Base-by-base conservation (phyloP, 345 rosid genomes). In the Bruguiera gymnorhiza region DNA sequence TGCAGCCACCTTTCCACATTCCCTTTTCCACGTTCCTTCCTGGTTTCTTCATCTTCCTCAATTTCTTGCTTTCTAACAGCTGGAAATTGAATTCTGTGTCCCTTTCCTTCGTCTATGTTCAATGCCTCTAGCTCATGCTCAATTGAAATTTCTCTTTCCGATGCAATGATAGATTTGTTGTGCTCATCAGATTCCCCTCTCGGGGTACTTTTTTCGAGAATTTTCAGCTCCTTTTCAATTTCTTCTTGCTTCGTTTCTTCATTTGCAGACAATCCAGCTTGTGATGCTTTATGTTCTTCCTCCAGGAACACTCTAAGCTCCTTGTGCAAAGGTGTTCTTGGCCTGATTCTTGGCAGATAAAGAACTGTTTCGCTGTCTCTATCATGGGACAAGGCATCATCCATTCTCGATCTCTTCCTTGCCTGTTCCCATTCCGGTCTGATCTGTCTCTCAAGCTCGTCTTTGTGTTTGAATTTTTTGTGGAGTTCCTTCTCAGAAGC, bases 1-100 rank as follows among this genome's bases (percentile, higher is more conserved):
- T 87, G 88, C 20, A 92, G 94, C 99, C 99, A 96, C 76, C 80
- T 89, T 81, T 96, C 99, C 0, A 96, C 86, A 59, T 96, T 90
- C 75, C 90, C 98, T 83, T 88, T 95, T 53, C 99, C 99, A 2
- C 96, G 81, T 66, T 76, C 81, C 80, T 76, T 86, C 78, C 88
- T 81, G 75, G 84, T 85, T 71, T 89, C 93, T 76, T 88, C 94
- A 73, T 88, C 94, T 81, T 95, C 96, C 58, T 86, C 90, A 29
- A 20, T 85, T 72, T 83, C 86, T 63, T 69, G 75, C 73, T 82
- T 85, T 69, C 75, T 73, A 34, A 64, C 16, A 34, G 61, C 60
- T 21, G 80, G 80, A 48, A 84, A 72, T 70, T 66, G 76, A 23
- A 70, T 64, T 65, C 67, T 73, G n/a, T 67, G 74, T 80, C 62